Evolutionary conservation across 177 flowering plant species (phyloP), one percentile per base, ranked within the genome.

Genomic region (Tripterygium wilfordii): DNA sequence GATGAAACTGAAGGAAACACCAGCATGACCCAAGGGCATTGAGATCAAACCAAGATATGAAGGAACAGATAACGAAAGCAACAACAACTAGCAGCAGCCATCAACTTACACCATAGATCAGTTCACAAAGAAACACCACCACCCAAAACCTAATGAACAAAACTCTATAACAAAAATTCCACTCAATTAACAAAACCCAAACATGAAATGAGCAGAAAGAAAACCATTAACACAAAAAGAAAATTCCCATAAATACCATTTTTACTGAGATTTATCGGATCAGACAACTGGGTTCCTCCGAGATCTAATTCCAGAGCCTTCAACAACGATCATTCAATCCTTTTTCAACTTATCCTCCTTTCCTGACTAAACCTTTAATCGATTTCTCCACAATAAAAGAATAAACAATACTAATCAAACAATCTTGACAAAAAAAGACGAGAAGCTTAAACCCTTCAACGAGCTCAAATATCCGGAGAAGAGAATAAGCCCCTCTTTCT

Each of bases 191-290:
- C 5, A 18, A 21, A 6, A 22, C 15, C 38, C 8, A 26, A 19
- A 36, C 20, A 13, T 25, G 3, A 45, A 36, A 31, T 8, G 3
- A 32, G 3, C 19, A 3, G 20, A 2, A 48, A 13, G 10, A 27
- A 6, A 41, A 45, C 24, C 2, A 14, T 37, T 9, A 40, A 39
- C 30, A 3, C 10, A 37, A 28, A 12, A 33, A 16, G 15, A 21
- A 32, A 0, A 12, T n/a, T n/a, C n/a, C n/a, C n/a, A n/a, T n/a
- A 40, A 35, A 28, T 73, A 79, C 81, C 81, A 76, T 76, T 58
- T 54, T 30, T 4, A 6, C 39, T 23, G 35, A 40, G 49, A 62
- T 56, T 30, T 48, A 66, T 49, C 62, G 31, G 70, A 72, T 75
- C 80, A 55, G 56, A 53, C 27, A 51, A 61, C 46, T 3, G 41